A percentile compares a stretch with the other conserved stretches of the same genome.
These are phyloP conservation scores for Endogone sp. DNA, from an alignment of 192 early-diverging fungal species.

Conservation along the genomic window DNA sequence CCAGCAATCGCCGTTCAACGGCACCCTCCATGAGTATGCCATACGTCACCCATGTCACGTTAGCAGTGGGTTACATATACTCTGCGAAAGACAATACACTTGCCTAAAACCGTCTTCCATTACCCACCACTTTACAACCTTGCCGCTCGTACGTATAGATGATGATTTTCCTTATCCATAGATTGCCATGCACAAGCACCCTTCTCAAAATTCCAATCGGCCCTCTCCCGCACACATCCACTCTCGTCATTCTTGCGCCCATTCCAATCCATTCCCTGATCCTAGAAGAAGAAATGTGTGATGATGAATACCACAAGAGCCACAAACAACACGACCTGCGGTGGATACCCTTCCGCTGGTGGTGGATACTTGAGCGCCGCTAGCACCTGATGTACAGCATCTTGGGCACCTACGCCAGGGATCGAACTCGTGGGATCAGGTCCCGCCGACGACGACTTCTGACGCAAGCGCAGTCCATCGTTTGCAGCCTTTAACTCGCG, in stretches of 20 bases:
- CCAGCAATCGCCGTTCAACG: too few relatives aligned
- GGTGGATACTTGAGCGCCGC: conserved; percentile 26
- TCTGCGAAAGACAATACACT: too few relatives aligned
- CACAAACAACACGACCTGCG: conserved; percentile 54
- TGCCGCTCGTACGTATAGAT: too few relatives aligned
- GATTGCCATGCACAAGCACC: too few relatives aligned
- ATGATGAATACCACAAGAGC: conserved; percentile 56
- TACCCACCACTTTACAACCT: too few relatives aligned
- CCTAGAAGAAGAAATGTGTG: conserved; percentile 61
- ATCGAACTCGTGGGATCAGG: neutral
- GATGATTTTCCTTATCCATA: too few relatives aligned
- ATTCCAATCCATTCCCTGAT: neutral
- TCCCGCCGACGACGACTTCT: conserved; percentile 4
- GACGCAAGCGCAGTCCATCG: conserved; percentile 3
- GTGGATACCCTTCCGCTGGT: conserved; percentile 56
- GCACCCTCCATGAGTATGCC: too few relatives aligned
- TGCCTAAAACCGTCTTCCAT: too few relatives aligned
- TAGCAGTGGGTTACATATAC: too few relatives aligned
- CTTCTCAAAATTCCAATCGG: too few relatives aligned
- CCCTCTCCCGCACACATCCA: too few relatives aligned
- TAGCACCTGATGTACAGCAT: conserved; percentile 31
- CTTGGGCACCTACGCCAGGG: conserved; percentile 12
- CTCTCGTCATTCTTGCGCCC: neutral
- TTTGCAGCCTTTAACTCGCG: conserved; percentile 9
- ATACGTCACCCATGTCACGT: too few relatives aligned